These are phyloP conservation scores for Colletotrichum navitas DNA, from an alignment of 2,329 filamentous ascomycete genomes.

Conservation along the genomic window DNA sequence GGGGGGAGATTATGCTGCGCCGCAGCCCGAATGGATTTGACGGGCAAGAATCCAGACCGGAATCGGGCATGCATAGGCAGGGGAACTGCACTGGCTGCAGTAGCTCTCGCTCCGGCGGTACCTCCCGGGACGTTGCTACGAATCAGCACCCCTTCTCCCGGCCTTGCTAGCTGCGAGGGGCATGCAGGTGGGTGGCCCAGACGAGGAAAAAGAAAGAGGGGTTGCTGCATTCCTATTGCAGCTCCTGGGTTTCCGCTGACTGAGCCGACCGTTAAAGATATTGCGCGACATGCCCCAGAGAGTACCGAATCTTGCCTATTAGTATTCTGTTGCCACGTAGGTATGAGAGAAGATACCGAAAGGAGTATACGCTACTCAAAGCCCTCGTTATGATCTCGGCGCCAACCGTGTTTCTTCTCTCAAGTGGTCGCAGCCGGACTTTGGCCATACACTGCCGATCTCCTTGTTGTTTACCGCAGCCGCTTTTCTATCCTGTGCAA, in stretches of 20 bases:
- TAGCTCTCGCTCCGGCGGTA: constrained; percentile 7
- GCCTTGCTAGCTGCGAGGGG: not conserved
- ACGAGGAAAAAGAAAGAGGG: not conserved
- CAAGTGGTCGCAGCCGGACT: not conserved
- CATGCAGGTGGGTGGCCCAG: not conserved
- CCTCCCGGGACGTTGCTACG: not conserved
- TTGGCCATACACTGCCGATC: not conserved
- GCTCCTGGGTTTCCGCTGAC: too few relatives aligned
- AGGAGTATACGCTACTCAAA: not conserved
- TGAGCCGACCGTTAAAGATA: not conserved
- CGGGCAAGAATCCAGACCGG: not conserved
- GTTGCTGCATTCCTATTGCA: not conserved
- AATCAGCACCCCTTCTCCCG: constrained; percentile 16
- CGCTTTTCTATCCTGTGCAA: not conserved
- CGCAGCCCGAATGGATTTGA: not conserved
- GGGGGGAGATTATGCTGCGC: not conserved
- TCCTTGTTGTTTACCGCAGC: constrained; percentile 8
- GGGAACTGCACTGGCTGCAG: constrained; percentile 19
- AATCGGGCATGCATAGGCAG: not conserved
- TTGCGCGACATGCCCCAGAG: not conserved
- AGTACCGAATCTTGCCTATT: not conserved
- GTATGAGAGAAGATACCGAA: not conserved
- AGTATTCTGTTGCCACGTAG: not conserved
- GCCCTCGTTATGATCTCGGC: not conserved
- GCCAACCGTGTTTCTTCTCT: not conserved